phyloP scores from a whole-genome alignment of 768 basidiomycete species.

The Lactifluus rugatus region DNA sequence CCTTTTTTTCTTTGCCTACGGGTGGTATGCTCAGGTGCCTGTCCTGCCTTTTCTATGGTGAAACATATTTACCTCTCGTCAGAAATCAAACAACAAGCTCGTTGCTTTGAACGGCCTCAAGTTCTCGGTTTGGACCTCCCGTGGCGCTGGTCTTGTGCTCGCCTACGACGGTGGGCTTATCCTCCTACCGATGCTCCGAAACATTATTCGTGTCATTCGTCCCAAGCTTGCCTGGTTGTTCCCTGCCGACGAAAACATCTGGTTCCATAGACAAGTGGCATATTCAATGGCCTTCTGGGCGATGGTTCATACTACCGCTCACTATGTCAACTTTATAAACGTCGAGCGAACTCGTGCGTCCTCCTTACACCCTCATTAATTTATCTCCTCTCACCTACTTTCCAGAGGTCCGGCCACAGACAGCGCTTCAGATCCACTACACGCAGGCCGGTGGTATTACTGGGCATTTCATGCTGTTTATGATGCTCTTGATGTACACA shows the following conservation, averaged over 20 bases:
- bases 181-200: constrained; percentile 82
- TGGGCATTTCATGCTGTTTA: constrained; percentile 89
- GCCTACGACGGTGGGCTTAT: constrained; percentile 83
- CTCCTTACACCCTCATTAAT: background rate
- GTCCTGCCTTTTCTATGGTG: background rate
- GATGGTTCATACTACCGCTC: constrained; percentile 87
- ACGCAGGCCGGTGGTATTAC: constrained; percentile 85
- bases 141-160: constrained; percentile 85
- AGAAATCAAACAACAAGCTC: constrained; percentile 55
- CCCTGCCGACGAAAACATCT: constrained; percentile 91
- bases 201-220: constrained; percentile 74
- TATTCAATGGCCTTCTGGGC: constrained; percentile 92
- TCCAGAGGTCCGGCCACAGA: constrained; percentile 69
- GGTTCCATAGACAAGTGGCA: constrained; percentile 93
- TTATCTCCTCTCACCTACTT: background rate
- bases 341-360: constrained; percentile 77
- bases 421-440: constrained; percentile 80
- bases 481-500: constrained; percentile 89
- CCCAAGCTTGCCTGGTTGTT: constrained; percentile 74
- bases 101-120: constrained; percentile 68
- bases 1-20: constrained; percentile 63
- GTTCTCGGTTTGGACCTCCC: constrained; percentile 84
- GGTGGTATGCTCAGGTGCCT: constrained; percentile 79
- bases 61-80: constrained; percentile 1
- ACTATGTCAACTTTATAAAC: constrained; percentile 90